Evolutionary conservation across 1,284 basidiomycete genomes (phyloP), one percentile per base, ranked within the genome.

Genomic region (Papiliotrema nemorosa): DNA sequence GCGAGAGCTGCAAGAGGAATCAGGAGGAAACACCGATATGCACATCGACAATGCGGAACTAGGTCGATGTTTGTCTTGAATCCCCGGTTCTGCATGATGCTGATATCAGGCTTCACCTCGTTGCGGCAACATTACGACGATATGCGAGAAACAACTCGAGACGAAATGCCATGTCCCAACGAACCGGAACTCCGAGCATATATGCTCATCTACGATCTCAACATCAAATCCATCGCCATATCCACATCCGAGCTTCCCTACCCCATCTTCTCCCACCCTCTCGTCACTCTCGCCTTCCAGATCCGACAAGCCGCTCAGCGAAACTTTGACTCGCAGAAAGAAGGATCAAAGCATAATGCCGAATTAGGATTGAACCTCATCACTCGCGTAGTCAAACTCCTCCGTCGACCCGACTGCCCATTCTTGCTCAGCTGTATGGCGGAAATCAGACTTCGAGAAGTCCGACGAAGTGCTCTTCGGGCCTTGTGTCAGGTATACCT

Each of bases 141-240:
- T 59, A 65, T 74, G 54, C 82, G 89, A 50, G 79, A 85, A 14
- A 81, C 79, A 12, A 74, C 76, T 18, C 84, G 84, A 35, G 16
- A 62, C 9, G 67, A 70, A 24, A 55, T 63, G 52, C 67, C 84
- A 44, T 86, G 85, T 6, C 83, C 87, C 0, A 87, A 87, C 49
- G 92, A 97, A 68, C 82, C 96, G 42, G 94, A 98, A 74, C 96
- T 98, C 82, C 84, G 90, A 20, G 86, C 96, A 0, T 97, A 97
- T 76, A 89, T 94, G 68, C 83, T 93, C 33, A 82, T 97, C 33
- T 86, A 90, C 35, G 90, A 96, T 65, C 86, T 96, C 36, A 84
- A 90, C 34, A 88, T 93, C 83, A 75, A 84, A 65, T 76, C 90
- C 83, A 76, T 88, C 79, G 49, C 86, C 77, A 74, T 91, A 43